Percentiles rank a stretch among this genome's conserved stretches.
Conservation (phyloP, 1,284 basidiomycete genomes). For the Blastosporella zonata region DNA sequence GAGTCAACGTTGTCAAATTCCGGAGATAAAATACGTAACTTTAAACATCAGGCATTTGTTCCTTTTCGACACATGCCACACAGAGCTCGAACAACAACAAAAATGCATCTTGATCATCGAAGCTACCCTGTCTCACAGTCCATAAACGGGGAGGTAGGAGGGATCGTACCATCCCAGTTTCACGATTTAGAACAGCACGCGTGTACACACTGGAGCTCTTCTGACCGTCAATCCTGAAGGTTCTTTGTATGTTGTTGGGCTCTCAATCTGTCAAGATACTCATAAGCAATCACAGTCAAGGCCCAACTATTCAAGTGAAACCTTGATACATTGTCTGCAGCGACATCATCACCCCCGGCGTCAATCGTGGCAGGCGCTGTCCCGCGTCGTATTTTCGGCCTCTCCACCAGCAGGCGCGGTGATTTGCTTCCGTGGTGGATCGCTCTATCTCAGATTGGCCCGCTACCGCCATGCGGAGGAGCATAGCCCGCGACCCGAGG, state of each 20-base stretch:
- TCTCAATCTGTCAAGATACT: neutral
- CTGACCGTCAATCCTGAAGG: neutral
- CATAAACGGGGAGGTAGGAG: neutral
- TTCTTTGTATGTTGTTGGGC: neutral
- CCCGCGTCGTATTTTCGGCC: neutral
- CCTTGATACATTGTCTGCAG: neutral
- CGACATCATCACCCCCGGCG: neutral
- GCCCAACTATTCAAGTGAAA: slow-evolving; percentile 3
- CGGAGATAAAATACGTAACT: neutral
- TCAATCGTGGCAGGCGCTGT: neutral
- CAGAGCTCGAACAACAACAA: neutral
- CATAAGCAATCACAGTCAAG: neutral
- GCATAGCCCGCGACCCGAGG: neutral
- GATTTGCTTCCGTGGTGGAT: too few relatives aligned
- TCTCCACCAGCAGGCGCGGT: neutral
- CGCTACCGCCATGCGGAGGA: neutral
- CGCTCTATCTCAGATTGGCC: neutral
- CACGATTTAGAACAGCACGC: neutral
- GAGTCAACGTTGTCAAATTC: neutral
- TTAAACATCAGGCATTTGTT: neutral
- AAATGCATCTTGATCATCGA: neutral
- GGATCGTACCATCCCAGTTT: neutral
- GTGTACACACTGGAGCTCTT: neutral
- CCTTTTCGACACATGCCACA: neutral
- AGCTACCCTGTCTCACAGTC: neutral